Base-by-base conservation (phyloP, 2,329 filamentous ascomycete species). In the Xylaria sp. region DNA sequence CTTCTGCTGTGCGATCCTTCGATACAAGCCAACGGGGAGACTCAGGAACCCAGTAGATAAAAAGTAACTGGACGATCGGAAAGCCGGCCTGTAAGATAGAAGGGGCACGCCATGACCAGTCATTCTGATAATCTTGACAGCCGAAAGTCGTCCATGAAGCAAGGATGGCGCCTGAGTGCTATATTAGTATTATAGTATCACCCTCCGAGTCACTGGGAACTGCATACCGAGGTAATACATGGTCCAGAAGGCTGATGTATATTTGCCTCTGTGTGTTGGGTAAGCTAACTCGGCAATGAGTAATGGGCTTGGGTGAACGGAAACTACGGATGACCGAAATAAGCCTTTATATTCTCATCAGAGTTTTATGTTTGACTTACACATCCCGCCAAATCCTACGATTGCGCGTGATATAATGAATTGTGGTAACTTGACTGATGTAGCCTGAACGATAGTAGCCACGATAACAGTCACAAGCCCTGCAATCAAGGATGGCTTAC, bases 71-170 rank as follows among this genome's bases (percentile, higher is more conserved):
- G n/a, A 73, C 17, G 17, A 64, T 49, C 1, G 70, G 68, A 42
- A 66, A 64, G 15, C 51, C 68, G 60, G 76, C 78, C 10, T 79
- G 78, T 3, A 80, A 64, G 15, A 79, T 71, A 6, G 77, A 78
- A 13, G 79, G 79, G 6, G 78, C 65, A n/a, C 79, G 69, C 79
- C 77, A 81, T 0, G 76, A 74, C 59, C 72, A 74, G 7, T 71
- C 66, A 11, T 58, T 67, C 1, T 70, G 49, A 42, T 76, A 73
- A n/a, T 68, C 56, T 46, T 72, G 69, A 17, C 78, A 80, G 17
- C 80, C 81, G 61, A 80, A 82, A 1, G 78, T 79, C 0, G 75
- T 74, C 81, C 81, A 82, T 6, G 81, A 77, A 2, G 81, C 80
- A 2, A 82, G 58, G 23, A 81, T 79, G 4, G 70, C 68, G 13